Percentiles rank a stretch among this genome's conserved stretches.
These are phyloP conservation scores for Nemophila menziesii DNA, from an alignment of 257 asterid genomes.

Conservation along the genomic window DNA sequence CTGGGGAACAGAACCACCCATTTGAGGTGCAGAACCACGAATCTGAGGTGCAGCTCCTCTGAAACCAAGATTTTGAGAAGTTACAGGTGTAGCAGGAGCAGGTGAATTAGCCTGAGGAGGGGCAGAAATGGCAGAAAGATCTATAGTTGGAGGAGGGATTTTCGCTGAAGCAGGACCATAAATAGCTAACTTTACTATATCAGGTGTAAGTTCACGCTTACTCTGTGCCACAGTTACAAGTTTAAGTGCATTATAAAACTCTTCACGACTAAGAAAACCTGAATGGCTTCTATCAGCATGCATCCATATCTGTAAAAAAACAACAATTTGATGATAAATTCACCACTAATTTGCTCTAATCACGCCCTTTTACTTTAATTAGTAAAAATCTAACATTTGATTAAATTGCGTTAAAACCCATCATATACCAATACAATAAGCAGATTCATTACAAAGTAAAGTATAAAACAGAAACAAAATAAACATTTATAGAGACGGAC, in stretches of 20 bases:
- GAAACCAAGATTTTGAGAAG: conserved; percentile 42
- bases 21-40: conserved; percentile 17
- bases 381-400: neutral
- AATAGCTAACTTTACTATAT: conserved; percentile 85
- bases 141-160: conserved; percentile 85
- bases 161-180: conserved; percentile 79
- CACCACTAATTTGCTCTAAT: too few relatives aligned
- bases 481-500: conserved; percentile 14
- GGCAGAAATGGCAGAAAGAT: conserved; percentile 36
- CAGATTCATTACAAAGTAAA: too few relatives aligned
- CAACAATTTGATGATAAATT: neutral
- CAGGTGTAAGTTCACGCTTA: conserved; percentile 84
- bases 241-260: conserved; percentile 87
- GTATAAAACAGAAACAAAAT: neutral
- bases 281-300: conserved; percentile 63
- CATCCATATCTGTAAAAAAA: conserved; percentile 68
- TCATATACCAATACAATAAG: too few relatives aligned
- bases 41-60: conserved; percentile 34
- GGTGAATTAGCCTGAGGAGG: conserved; percentile 44
- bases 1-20: conserved; percentile 13
- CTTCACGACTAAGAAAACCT: conserved; percentile 73
- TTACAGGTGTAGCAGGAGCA: conserved; percentile 36
- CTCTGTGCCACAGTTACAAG: conserved; percentile 97
- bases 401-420: too few relatives aligned
- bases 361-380: neutral